Evolutionary conservation across 352 stramenopile species (phyloP).

Genomic region (Elongisporangium undulatum): DNA sequence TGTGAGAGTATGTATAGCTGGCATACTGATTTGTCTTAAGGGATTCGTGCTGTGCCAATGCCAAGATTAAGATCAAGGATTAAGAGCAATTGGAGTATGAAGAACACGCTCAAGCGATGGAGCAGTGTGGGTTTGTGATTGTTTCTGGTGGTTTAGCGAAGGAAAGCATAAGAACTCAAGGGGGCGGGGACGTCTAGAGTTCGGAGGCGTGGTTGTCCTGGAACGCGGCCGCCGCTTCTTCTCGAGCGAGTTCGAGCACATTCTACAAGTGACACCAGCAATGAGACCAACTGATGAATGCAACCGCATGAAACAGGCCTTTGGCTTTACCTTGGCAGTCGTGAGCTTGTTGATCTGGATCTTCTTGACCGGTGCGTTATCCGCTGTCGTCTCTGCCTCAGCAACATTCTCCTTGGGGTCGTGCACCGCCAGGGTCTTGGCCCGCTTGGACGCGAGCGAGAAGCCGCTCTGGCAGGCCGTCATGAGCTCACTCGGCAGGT

Average conservation of each 20-base stretch:
- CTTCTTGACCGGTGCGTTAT: slow-evolving; percentile 36
- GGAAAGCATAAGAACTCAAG: not conserved
- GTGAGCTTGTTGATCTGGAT: slow-evolving; percentile 14
- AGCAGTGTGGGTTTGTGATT: not conserved
- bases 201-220: not conserved
- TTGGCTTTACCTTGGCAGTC: slow-evolving; percentile 13
- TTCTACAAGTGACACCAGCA: slow-evolving; percentile 18
- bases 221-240: slow-evolving; percentile 30
- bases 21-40: not conserved
- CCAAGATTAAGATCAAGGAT: not conserved
- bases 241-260: slow-evolving; percentile 33
- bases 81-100: not conserved
- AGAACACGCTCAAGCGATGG: not conserved
- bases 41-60: not conserved
- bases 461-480: slow-evolving; percentile 40
- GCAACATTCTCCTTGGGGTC: not conserved
- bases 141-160: not conserved
- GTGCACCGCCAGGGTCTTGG: slow-evolving; percentile 15
- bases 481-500: slow-evolving; percentile 32
- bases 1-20: not conserved
- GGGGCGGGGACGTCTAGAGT: not conserved
- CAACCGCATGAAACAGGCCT: not conserved
- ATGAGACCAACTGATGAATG: slow-evolving; percentile 1
- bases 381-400: slow-evolving; percentile 1
- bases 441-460: slow-evolving; percentile 25